Percentiles rank a stretch among this genome's conserved stretches.
phyloP scores from a whole-genome alignment of 805 yeast species.

The Nakazawaea wyomingensis region DNA sequence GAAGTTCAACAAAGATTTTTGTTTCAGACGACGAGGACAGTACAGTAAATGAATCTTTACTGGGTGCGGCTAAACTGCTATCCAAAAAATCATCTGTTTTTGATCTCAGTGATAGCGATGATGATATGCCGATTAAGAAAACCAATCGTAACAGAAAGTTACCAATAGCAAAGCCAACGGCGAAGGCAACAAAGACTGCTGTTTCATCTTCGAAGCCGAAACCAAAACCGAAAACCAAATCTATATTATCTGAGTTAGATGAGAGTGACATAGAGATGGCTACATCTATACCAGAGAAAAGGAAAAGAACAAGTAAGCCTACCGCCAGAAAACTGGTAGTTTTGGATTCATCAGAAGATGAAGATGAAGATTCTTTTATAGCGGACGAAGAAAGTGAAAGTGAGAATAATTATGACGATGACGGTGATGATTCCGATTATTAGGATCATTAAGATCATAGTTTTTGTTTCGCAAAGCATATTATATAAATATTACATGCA shows the following conservation, averaged over 20 bases:
- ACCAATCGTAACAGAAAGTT: too few species aligned
- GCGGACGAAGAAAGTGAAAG: conserved; percentile 7
- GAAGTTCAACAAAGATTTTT: neutral
- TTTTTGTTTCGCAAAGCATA: too few species aligned
- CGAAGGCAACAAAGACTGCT: neutral
- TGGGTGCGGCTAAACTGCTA: neutral
- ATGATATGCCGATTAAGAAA: neutral
- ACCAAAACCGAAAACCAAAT: neutral
- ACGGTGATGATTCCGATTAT: conserved; percentile 4
- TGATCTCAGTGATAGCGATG: conserved; percentile 11
- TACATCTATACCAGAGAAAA: neutral
- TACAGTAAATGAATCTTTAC: conserved; percentile 9
- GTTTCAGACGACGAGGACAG: conserved; percentile 12
- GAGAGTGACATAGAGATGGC: conserved; percentile 2
- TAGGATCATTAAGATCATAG: too few species aligned
- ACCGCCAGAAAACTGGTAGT: neutral
- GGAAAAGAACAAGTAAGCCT: neutral
- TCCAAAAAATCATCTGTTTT: conserved; percentile 7
- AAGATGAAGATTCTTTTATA: conserved; percentile 4
- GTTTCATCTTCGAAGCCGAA: too few species aligned
- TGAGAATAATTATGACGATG: conserved; percentile 1
- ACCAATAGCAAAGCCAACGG: conserved; percentile 1
- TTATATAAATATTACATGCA: too few species aligned
- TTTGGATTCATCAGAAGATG: conserved; percentile 1
- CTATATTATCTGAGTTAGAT: conserved; percentile 6